Percentiles rank a stretch among this genome's conserved stretches.
These are phyloP conservation scores for Cladosporium sp. DNA, from an alignment of 2,329 filamentous ascomycete species.

Conservation along the genomic window DNA sequence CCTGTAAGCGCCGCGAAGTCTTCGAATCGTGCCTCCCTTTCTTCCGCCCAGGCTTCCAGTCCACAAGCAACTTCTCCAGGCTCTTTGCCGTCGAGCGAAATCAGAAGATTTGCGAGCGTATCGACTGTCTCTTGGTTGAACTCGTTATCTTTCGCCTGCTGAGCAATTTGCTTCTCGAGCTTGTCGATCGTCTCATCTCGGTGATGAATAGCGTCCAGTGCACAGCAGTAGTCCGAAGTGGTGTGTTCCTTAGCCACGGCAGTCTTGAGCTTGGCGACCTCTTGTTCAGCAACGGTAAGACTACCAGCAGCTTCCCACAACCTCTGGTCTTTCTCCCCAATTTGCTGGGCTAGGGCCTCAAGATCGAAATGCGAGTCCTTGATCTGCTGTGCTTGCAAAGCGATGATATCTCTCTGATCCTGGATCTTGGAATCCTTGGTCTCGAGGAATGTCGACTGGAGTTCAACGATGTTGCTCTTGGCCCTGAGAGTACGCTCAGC, in stretches of 20 bases:
- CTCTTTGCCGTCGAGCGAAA: not conserved
- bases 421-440: not conserved
- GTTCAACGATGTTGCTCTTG: not conserved
- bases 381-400: not conserved
- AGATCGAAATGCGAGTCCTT: not conserved
- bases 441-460: not conserved
- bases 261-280: not conserved
- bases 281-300: not conserved
- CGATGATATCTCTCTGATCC: not conserved
- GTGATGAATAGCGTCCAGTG: not conserved
- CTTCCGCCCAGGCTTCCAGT: not conserved
- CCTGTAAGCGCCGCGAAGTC: not conserved
- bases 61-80: not conserved
- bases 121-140: not conserved
- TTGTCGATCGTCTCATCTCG: not conserved
- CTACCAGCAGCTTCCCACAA: not conserved
- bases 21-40: not conserved
- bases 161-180: not conserved
- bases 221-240: slow-evolving; percentile 1
- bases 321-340: not conserved
- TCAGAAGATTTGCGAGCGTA: not conserved
- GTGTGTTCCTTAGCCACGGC: not conserved
- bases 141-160: not conserved
- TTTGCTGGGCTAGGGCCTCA: not conserved
- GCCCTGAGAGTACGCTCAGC: not conserved